Evolutionary conservation across 2,329 filamentous ascomycete genomes (phyloP).

Genomic region (Dactylonectria macrodidyma): DNA sequence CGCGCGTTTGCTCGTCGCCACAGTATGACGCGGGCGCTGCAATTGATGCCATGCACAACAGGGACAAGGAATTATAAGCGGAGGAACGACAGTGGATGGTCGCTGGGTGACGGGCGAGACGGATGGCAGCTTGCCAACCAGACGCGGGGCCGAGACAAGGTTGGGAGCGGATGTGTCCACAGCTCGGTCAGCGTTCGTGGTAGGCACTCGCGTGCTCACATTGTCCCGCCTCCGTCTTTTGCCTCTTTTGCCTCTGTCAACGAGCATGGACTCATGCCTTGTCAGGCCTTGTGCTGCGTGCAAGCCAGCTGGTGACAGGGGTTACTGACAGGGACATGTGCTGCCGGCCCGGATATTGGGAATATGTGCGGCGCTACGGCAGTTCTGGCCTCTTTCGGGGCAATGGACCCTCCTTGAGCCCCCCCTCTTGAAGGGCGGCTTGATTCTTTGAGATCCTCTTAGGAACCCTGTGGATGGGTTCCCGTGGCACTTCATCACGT

Average conservation of each 20-base stretch:
- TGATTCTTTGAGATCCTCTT: not conserved
- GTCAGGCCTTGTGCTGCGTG: constrained; percentile 2
- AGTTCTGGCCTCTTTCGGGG: constrained; percentile 18
- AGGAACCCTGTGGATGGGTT: constrained; percentile 17
- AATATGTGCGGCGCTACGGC: constrained; percentile 14
- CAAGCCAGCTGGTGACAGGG: constrained; percentile 5
- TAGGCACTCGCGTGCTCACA: constrained; percentile 26
- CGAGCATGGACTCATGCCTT: constrained; percentile 3
- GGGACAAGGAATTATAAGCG: not conserved
- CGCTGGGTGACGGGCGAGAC: not conserved
- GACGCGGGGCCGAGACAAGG: not conserved
- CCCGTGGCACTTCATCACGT: constrained; percentile 4
- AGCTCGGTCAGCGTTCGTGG: constrained; percentile 27
- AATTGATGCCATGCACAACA: not conserved
- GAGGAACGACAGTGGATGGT: not conserved
- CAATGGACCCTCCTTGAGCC: constrained; percentile 7
- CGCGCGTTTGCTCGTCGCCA: constrained; percentile 1
- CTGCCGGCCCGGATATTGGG: constrained; percentile 17
- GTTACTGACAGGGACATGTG: constrained; percentile 15
- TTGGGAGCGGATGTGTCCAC: constrained; percentile 22
- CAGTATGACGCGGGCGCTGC: constrained; percentile 1
- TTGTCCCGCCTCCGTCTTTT: not conserved
- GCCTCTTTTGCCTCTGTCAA: constrained; percentile 1
- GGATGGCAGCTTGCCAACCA: not conserved
- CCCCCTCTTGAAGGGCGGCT: constrained; percentile 5